Evolutionary conservation across 2,329 filamentous ascomycete genomes (phyloP).

Genomic region (Xylaria sp.): DNA sequence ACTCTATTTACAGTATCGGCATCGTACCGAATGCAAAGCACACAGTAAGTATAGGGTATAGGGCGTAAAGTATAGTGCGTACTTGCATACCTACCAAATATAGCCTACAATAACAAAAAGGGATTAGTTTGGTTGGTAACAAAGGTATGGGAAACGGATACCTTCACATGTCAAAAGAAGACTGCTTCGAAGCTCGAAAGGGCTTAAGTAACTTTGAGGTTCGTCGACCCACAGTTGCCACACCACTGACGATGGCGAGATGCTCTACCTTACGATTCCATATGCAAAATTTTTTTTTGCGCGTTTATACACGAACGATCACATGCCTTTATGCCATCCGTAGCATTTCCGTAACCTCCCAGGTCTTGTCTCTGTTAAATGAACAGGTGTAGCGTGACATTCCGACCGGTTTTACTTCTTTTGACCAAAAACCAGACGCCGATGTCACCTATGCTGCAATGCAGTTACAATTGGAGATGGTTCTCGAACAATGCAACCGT

Average conservation of each 20-base stretch:
- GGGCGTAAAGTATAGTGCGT: no score
- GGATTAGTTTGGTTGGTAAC: conserved; percentile 1
- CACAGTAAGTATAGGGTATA: no score
- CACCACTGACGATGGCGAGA: conserved; percentile 5
- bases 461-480: conserved; percentile 20
- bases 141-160: neutral
- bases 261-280: neutral
- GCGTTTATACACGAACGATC: neutral
- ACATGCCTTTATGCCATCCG: conserved; percentile 16
- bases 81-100: neutral
- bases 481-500: conserved; percentile 6
- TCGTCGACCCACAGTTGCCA: conserved; percentile 20
- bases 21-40: no score
- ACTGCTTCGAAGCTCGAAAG: neutral
- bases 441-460: conserved; percentile 2
- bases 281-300: neutral
- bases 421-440: neutral
- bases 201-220: conserved; percentile 19
- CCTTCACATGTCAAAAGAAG: conserved; percentile 30
- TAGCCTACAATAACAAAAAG: neutral
- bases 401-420: neutral
- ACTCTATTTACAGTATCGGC: no score
- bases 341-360: neutral
- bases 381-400: conserved; percentile 13
- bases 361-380: conserved; percentile 3